Conservation (phyloP, 768 basidiomycete species). For the Panaeolus cyanescens region DNA sequence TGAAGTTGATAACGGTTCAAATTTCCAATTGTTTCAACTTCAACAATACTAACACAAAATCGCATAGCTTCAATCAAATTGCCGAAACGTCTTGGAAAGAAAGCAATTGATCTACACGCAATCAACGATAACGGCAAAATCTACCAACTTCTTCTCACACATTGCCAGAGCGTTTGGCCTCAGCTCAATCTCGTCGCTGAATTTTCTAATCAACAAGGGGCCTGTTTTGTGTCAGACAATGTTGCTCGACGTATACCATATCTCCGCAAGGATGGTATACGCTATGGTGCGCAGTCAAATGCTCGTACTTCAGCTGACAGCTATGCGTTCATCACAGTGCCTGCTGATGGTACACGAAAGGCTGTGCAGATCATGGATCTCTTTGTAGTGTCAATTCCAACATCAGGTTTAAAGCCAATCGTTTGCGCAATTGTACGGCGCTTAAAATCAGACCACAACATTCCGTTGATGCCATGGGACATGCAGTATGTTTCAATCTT, state of each 20-base stretch:
- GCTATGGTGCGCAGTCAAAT: slow-evolving; percentile 17
- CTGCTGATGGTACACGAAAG: neutral
- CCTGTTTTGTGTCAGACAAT: neutral
- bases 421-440: slow-evolving; percentile 18
- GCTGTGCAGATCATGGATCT: slow-evolving; percentile 11
- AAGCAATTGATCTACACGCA: neutral
- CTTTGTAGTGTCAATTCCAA: slow-evolving; percentile 12
- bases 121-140: neutral
- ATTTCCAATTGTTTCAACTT: neutral
- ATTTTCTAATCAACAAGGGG: neutral
- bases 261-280: slow-evolving; percentile 23
- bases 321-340: slow-evolving; percentile 11
- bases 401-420: slow-evolving; percentile 10
- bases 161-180: neutral
- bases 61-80: neutral
- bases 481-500: slow-evolving; percentile 13
- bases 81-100: neutral
- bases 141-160: neutral
- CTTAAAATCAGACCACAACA: slow-evolving; percentile 9
- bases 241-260: slow-evolving; percentile 9
- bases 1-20: slow-evolving; percentile 10
- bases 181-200: neutral
- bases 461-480: slow-evolving; percentile 24
- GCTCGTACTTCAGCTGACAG: slow-evolving; percentile 16
- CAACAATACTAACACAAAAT: neutral